Evolutionary conservation across 1,139 yeast genomes (phyloP).

Genomic region (Suhomyces atakaporum): DNA sequence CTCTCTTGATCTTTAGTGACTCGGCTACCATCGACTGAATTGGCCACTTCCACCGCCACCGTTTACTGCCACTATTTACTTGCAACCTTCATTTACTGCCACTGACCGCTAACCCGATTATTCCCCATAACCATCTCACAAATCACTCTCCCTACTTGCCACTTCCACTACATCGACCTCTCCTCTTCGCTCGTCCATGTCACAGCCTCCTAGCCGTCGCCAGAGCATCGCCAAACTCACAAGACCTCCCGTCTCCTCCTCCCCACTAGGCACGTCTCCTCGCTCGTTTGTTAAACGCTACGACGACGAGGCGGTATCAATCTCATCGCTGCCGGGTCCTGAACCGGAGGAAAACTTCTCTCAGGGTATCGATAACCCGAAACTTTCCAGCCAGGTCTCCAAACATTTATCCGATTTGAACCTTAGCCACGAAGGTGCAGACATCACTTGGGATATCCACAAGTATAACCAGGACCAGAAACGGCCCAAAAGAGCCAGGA

Average conservation of each 20-base stretch:
- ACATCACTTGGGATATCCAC: conserved; percentile 26
- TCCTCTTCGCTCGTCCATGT: not conserved
- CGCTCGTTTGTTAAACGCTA: conserved; percentile 7
- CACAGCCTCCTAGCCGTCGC: conserved; percentile 6
- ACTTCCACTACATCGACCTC: too few species aligned
- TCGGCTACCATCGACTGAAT: too few species aligned
- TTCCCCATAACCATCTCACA: too few species aligned
- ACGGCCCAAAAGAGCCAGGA: conserved; percentile 23
- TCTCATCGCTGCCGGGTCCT: conserved; percentile 10
- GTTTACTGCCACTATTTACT: too few species aligned
- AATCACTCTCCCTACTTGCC: too few species aligned
- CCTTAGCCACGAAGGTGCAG: conserved; percentile 22
- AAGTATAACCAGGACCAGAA: conserved; percentile 17
- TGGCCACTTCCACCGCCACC: too few species aligned
- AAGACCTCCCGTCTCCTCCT: conserved; percentile 16
- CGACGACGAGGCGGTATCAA: conserved; percentile 12
- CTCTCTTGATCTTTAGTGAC: too few species aligned
- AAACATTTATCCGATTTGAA: conserved; percentile 31
- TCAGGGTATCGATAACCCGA: conserved; percentile 28
- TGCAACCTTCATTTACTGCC: too few species aligned
- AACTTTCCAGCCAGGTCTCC: conserved; percentile 26
- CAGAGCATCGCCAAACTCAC: conserved; percentile 18
- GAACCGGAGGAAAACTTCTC: conserved; percentile 19
- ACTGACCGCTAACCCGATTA: too few species aligned
- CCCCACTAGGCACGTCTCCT: conserved; percentile 12